Base-by-base conservation (phyloP, 2,329 filamentous ascomycete species). In the Alternaria tenuissima region DNA sequence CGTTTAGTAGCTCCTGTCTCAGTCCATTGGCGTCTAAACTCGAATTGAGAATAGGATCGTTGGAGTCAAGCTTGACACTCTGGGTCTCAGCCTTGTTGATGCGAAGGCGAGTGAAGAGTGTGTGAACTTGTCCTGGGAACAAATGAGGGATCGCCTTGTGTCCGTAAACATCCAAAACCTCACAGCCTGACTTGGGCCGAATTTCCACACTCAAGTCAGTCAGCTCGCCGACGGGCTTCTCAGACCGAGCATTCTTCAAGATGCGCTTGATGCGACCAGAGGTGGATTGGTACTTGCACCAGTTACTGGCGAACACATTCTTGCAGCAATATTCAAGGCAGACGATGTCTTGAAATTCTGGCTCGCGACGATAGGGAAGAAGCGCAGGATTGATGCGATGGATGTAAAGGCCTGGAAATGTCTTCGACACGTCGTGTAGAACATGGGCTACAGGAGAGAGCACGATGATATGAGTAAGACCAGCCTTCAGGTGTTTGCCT, bases 381-480 rank as follows among this genome's bases (percentile, higher is more conserved):
- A 63, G 30, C 20, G 70, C 69, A 14, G 72, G 69, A 42, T 70
- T 76, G 53, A 76, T 67, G 22, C 70, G 71, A 53, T 76, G 71
- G 9, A 76, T 55, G 39, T 66, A 60, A 2, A 76, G 32, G 32
- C 62, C 52, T 7, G 73, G 69, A 36, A 65, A 67, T 4, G 46
- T 56, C 6, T 61, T 67, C 1, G 65, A 74, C 2, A 76, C 61
- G 20, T 64, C 54, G 41, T 75, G 72, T 14, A 76, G 43, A 8
- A 65, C 43, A 18, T 70, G 57, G 0, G 60, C 44, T n/a, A 56
- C 65, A 5, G 74, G 72, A 38, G 73, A 73, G 2, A 76, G 60
- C 6, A 76, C 20, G 6, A 76, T 55, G 5, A 76, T 16, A 48
- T 76, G 73, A n/a, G 71, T 69, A 26, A 66, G 69, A 24, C 57